A percentile compares a stretch with the other conserved stretches of the same genome.
phyloP scores from a whole-genome alignment of 768 basidiomycete species.

The Tricholoma flavovirens region DNA sequence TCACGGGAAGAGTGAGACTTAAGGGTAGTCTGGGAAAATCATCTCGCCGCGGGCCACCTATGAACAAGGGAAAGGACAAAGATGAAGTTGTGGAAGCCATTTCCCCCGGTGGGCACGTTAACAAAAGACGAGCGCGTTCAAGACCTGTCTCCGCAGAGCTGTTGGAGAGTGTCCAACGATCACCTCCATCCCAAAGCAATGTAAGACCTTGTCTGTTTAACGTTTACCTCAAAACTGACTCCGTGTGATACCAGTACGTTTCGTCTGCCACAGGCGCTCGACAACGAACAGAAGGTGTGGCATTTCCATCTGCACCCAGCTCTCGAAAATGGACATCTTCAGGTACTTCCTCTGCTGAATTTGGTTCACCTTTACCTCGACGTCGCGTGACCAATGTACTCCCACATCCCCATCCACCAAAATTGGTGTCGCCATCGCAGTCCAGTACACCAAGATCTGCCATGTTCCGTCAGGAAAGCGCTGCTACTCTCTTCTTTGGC shows the following conservation, averaged over 20 bases:
- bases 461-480: constrained; percentile 44
- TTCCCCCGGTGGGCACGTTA: constrained; percentile 73
- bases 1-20: constrained; percentile 23
- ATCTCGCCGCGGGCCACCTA: constrained; percentile 3
- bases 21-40: constrained; percentile 13
- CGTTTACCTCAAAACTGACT: constrained; percentile 1
- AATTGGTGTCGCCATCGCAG: constrained; percentile 7
- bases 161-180: constrained; percentile 42
- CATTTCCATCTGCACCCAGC: constrained; percentile 37
- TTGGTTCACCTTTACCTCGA: constrained; percentile 48
- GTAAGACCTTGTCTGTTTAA: constrained; percentile 20
- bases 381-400: constrained; percentile 42
- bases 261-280: constrained; percentile 2
- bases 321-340: constrained; percentile 33
- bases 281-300: constrained; percentile 15
- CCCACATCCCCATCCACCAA: constrained; percentile 21
- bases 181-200: constrained; percentile 37
- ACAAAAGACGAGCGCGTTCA: constrained; percentile 68
- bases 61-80: constrained; percentile 23
- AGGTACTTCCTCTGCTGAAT: constrained; percentile 41
- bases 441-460: constrained; percentile 27
- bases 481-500: constrained; percentile 68
- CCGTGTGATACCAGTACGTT: constrained; percentile 1
- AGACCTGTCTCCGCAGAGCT: constrained; percentile 67
- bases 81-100: constrained; percentile 64